Conservation (phyloP, 2,329 filamentous ascomycete species). For the Colletotrichum trifolii region DNA sequence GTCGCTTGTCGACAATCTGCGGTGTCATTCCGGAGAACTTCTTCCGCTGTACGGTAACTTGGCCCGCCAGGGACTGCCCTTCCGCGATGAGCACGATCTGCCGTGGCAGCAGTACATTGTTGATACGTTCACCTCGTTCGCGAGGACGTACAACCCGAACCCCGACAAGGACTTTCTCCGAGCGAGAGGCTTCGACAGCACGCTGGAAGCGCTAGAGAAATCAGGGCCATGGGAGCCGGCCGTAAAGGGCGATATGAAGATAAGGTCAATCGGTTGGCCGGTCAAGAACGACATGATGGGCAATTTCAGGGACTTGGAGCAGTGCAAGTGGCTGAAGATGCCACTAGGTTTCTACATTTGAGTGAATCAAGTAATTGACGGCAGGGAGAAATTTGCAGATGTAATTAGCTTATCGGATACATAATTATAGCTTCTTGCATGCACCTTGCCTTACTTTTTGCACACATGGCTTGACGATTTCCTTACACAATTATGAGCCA, state of each 20-base stretch:
- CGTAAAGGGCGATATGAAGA: conserved; percentile 50
- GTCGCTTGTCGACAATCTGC: conserved; percentile 49
- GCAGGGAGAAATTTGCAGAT: not conserved
- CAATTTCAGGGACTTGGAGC: conserved; percentile 56
- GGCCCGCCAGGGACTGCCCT: conserved; percentile 42
- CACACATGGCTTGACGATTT: too few species aligned
- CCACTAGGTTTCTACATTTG: conserved; percentile 50
- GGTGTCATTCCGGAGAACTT: conserved; percentile 60
- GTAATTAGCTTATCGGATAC: too few species aligned
- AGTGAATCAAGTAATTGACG: conserved; percentile 18
- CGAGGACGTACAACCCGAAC: conserved; percentile 56
- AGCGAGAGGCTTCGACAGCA: conserved; percentile 35
- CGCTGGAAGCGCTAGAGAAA: conserved; percentile 50
- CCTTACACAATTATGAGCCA: too few species aligned
- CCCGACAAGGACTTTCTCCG: conserved; percentile 51
- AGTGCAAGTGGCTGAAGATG: conserved; percentile 56
- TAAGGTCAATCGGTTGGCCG: conserved; percentile 55
- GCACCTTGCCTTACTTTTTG: too few species aligned
- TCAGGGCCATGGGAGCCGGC: conserved; percentile 50
- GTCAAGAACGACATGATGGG: conserved; percentile 41
- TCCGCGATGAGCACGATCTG: conserved; percentile 50
- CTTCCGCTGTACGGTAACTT: conserved; percentile 57
- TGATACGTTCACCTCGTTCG: conserved; percentile 60
- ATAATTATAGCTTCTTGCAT: too few species aligned
- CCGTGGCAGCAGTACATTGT: conserved; percentile 33